Conservation (phyloP, 768 basidiomycete species). For the Panaeolus papilionaceus region DNA sequence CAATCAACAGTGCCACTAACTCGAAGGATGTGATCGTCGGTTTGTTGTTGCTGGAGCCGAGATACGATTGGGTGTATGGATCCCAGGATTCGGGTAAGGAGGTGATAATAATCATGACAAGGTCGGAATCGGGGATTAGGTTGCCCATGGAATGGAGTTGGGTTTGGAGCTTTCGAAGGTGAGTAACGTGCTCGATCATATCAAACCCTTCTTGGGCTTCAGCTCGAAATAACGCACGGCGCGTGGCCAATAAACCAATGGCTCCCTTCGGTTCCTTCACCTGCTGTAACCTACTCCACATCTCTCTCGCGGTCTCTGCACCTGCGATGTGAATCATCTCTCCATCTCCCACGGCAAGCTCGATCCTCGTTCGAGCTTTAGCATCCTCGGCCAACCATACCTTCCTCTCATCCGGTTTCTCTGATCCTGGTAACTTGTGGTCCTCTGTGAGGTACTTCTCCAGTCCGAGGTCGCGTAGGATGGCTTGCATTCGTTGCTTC, state of each 20-base stretch:
- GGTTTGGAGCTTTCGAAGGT: slow-evolving; percentile 31
- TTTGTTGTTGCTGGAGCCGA: slow-evolving; percentile 27
- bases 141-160: slow-evolving; percentile 33
- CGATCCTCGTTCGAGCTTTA: slow-evolving; percentile 28
- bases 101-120: slow-evolving; percentile 36
- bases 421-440: slow-evolving; percentile 27
- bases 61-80: slow-evolving; percentile 31
- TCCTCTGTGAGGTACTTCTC: slow-evolving; percentile 29
- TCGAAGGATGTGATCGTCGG: slow-evolving; percentile 27
- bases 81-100: slow-evolving; percentile 38
- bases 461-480: slow-evolving; percentile 34
- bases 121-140: slow-evolving; percentile 34
- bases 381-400: slow-evolving; percentile 28
- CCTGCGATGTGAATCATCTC: slow-evolving; percentile 35
- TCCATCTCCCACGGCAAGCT: slow-evolving; percentile 30
- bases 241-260: slow-evolving; percentile 31
- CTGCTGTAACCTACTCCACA: slow-evolving; percentile 34
- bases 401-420: slow-evolving; percentile 17
- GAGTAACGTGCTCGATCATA: slow-evolving; percentile 33
- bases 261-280: slow-evolving; percentile 34
- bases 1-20: slow-evolving; percentile 30
- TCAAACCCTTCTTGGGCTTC: slow-evolving; percentile 32
- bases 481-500: slow-evolving; percentile 33
- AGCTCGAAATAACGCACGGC: slow-evolving; percentile 28
- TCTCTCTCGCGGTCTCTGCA: slow-evolving; percentile 28